Percentiles rank a stretch among this genome's conserved stretches.
These are phyloP conservation scores for Lentinula lateritia DNA, from an alignment of 768 basidiomycete species.

Conservation along the genomic window DNA sequence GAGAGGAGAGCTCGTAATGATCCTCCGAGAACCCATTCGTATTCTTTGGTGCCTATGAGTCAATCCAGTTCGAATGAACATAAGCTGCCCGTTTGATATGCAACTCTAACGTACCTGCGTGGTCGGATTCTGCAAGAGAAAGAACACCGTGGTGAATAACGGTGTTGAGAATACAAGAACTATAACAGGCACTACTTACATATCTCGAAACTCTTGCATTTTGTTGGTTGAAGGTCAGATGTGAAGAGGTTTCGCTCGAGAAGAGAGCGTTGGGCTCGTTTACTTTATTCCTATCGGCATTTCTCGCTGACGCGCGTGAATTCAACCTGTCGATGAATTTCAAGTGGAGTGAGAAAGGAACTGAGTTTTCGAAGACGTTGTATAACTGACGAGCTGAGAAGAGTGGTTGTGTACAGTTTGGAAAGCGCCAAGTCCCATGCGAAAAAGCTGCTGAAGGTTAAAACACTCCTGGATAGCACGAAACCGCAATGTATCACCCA, in stretches of 20 bases:
- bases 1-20: neutral
- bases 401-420: slow-evolving; percentile 4
- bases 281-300: neutral
- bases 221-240: neutral
- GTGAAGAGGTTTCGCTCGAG: neutral
- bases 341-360: no score
- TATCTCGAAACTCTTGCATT: neutral
- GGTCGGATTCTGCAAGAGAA: neutral
- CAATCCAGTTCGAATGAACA: neutral
- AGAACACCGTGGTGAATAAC: no score
- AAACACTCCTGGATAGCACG: neutral
- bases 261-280: slow-evolving; percentile 2
- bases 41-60: neutral
- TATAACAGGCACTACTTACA: neutral
- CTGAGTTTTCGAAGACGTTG: neutral
- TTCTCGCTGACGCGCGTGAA: neutral
- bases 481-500: neutral
- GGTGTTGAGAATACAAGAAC: neutral
- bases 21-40: neutral
- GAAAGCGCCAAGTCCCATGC: slow-evolving; percentile 4
- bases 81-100: neutral
- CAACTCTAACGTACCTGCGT: no score
- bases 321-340: neutral
- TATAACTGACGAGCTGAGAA: slow-evolving; percentile 2
- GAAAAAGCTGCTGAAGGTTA: neutral